These are phyloP conservation scores for Xylariaceae sp. DNA, from an alignment of 2,329 filamentous ascomycete species.

Conservation along the genomic window DNA sequence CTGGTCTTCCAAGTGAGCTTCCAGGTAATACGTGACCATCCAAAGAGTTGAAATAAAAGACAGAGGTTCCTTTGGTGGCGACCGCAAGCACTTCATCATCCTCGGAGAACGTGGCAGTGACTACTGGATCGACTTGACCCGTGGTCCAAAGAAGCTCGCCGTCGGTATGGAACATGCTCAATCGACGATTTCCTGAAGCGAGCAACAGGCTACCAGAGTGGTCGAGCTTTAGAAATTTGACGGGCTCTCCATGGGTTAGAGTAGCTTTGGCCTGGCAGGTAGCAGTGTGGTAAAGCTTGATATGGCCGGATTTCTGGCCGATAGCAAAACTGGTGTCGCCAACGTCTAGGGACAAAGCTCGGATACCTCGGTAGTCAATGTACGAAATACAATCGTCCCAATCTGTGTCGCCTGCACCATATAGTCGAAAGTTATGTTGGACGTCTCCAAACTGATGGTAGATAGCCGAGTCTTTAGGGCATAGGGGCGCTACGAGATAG, in stretches of 20 bases:
- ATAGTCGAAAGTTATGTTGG: background rate
- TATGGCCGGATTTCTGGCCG: conserved; percentile 4
- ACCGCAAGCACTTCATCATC: conserved; percentile 1
- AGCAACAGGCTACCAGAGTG: conserved; percentile 1
- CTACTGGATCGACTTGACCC: background rate
- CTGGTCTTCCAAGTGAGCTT: background rate
- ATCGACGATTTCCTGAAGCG: background rate
- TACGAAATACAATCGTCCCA: conserved; percentile 10
- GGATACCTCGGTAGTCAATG: conserved; percentile 4
- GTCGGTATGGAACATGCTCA: conserved; percentile 1
- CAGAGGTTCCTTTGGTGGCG: background rate
- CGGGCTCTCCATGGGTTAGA: conserved; percentile 3
- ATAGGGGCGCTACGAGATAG: conserved; percentile 5
- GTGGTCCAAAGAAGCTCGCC: conserved; percentile 2
- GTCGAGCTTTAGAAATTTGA: conserved; percentile 5
- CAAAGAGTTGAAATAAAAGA: background rate
- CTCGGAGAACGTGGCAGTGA: conserved; percentile 1
- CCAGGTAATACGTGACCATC: background rate
- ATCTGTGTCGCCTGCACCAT: background rate
- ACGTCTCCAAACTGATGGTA: conserved; percentile 1
- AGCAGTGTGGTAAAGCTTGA: conserved; percentile 7
- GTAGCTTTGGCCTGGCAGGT: conserved; percentile 3
- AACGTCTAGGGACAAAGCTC: conserved; percentile 1
- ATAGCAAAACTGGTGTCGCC: conserved; percentile 8
- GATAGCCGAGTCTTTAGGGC: conserved; percentile 7